These are phyloP conservation scores for Musa balbisiana DNA, from an alignment of 202 grass and related monocot genomes.

Conservation along the genomic window DNA sequence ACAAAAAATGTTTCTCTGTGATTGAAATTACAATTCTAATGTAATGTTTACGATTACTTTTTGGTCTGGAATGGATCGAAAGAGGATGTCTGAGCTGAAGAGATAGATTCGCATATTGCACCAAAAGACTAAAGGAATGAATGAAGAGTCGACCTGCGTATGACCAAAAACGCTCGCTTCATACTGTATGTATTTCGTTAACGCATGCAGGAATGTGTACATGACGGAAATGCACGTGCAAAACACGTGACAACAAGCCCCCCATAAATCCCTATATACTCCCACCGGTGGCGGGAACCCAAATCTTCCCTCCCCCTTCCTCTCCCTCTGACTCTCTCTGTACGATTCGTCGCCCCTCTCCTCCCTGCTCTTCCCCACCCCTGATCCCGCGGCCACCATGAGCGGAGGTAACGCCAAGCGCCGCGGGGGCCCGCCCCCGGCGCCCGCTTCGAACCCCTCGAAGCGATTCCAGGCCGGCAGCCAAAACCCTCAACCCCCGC, in stretches of 20 bases:
- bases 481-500: conserved; percentile 23
- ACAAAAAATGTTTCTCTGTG: too few species aligned
- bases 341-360: conserved; percentile 1
- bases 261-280: conserved; percentile 24
- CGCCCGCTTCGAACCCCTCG: not conserved
- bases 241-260: not conserved
- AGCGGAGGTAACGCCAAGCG: conserved; percentile 10
- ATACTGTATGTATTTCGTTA: too few species aligned
- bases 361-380: not conserved
- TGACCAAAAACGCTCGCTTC: too few species aligned
- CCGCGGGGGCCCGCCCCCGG: not conserved
- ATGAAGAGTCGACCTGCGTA: too few species aligned
- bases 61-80: too few species aligned
- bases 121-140: too few species aligned
- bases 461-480: conserved; percentile 31
- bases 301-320: conserved; percentile 1
- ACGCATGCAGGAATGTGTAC: too few species aligned
- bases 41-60: too few species aligned
- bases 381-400: not conserved
- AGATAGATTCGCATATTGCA: too few species aligned
- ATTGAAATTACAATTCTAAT: too few species aligned
- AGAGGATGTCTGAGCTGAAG: too few species aligned
- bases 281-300: conserved; percentile 28
- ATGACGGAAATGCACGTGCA: not conserved
- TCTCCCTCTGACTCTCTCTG: not conserved